Evolutionary conservation across 495 filamentous ascomycete genomes (phyloP).

Genomic region (Neurospora sp.): DNA sequence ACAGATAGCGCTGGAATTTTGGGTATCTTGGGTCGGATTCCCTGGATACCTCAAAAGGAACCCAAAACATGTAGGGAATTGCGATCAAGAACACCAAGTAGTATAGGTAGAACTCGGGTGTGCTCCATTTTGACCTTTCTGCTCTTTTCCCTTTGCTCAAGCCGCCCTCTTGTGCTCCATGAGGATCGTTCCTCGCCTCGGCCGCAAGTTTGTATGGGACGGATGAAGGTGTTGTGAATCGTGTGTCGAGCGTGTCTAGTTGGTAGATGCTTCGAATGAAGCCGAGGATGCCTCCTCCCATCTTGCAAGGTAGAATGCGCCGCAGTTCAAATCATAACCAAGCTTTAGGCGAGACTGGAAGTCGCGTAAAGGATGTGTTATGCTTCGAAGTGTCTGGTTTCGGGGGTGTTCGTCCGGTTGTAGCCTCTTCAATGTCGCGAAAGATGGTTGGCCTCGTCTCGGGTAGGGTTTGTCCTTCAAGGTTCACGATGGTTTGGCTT

Average conservation of each 20-base stretch:
- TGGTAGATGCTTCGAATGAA: constrained; percentile 56
- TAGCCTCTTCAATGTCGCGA: not conserved
- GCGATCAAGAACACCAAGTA: constrained; percentile 56
- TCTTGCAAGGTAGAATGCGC: not conserved
- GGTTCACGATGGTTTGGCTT: not conserved
- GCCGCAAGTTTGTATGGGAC: constrained; percentile 48
- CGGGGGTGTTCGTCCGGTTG: not conserved
- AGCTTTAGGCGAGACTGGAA: not conserved
- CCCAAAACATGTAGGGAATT: constrained; percentile 86
- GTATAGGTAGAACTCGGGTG: constrained; percentile 78
- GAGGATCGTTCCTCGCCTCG: constrained; percentile 27
- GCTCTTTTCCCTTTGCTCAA: constrained; percentile 28
- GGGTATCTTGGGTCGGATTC: constrained; percentile 73
- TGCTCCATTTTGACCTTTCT: constrained; percentile 64
- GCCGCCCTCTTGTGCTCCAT: constrained; percentile 19
- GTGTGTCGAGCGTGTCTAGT: constrained; percentile 87
- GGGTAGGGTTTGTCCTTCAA: not conserved
- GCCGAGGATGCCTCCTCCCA: constrained; percentile 24
- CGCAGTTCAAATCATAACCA: not conserved
- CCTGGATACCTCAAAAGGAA: constrained; percentile 76
- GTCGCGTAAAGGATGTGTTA: not conserved
- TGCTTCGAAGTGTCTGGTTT: not conserved
- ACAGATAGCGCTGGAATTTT: constrained; percentile 61
- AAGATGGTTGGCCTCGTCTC: not conserved
- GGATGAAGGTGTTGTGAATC: constrained; percentile 65